phyloP scores from a whole-genome alignment of 257 asterid genomes.

The Paulownia fortunei region DNA sequence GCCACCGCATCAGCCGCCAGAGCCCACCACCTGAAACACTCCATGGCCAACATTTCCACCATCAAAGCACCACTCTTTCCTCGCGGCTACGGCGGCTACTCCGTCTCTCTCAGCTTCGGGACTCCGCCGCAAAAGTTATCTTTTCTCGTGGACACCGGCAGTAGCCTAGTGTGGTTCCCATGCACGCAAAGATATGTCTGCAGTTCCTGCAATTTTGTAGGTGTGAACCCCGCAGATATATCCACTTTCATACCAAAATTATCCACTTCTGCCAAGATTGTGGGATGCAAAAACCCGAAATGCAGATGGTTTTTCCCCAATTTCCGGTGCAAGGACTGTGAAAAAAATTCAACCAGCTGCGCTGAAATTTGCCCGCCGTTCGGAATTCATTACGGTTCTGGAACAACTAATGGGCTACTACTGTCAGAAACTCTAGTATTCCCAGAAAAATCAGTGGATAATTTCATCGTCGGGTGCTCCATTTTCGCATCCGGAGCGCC shows the following conservation, averaged over 20 bases:
- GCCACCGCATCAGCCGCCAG: constrained; percentile 42
- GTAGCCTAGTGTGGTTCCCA: constrained; percentile 52
- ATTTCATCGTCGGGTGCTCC: constrained; percentile 48
- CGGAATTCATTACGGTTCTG: constrained; percentile 38
- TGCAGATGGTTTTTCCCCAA: constrained; percentile 32
- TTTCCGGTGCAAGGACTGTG: constrained; percentile 31
- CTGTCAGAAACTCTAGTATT: constrained; percentile 37
- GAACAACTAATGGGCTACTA: constrained; percentile 39
- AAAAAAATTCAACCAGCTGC: constrained; percentile 11
- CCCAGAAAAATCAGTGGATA: background rate
- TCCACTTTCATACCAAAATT: constrained; percentile 33
- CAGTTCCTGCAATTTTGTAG: constrained; percentile 28
- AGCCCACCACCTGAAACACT: constrained; percentile 46
- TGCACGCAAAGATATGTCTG: constrained; percentile 41
- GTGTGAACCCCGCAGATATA: background rate
- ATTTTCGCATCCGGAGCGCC: constrained; percentile 22
- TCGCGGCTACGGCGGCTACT: constrained; percentile 38
- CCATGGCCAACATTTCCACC: constrained; percentile 22
- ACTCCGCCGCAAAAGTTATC: constrained; percentile 51
- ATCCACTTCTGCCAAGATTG: constrained; percentile 36
- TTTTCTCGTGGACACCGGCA: constrained; percentile 50
- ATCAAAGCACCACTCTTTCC: constrained; percentile 32
- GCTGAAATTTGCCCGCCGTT: constrained; percentile 40
- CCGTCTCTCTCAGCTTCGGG: constrained; percentile 45
- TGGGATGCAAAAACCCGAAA: constrained; percentile 43